These are phyloP conservation scores for Claviceps capensis DNA, from an alignment of 2,329 filamentous ascomycete species.

Conservation along the genomic window DNA sequence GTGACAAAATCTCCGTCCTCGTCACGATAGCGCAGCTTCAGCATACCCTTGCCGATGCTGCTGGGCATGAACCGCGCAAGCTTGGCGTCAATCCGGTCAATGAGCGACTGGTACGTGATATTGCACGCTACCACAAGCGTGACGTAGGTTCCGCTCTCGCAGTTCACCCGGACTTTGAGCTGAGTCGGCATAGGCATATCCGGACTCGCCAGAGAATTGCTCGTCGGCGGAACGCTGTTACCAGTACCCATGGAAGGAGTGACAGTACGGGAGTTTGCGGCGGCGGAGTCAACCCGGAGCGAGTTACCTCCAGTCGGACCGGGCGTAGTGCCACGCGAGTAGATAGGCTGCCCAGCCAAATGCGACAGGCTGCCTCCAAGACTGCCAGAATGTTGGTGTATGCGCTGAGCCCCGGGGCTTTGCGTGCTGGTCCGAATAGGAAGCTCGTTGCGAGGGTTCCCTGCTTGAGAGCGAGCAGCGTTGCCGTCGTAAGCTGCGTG, in stretches of 20 bases:
- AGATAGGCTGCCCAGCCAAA: slow-evolving; percentile 41
- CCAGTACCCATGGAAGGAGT: slow-evolving; percentile 32
- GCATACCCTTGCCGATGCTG: slow-evolving; percentile 67
- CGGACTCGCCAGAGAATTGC: slow-evolving; percentile 25
- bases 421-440: slow-evolving; percentile 57
- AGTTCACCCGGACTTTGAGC: slow-evolving; percentile 91
- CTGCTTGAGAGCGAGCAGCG: slow-evolving; percentile 68
- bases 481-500: slow-evolving; percentile 45
- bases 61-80: slow-evolving; percentile 74
- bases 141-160: slow-evolving; percentile 72
- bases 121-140: slow-evolving; percentile 94
- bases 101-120: slow-evolving; percentile 84
- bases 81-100: slow-evolving; percentile 93
- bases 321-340: slow-evolving; percentile 33
- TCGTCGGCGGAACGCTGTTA: slow-evolving; percentile 12
- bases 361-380: slow-evolving; percentile 40
- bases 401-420: slow-evolving; percentile 52
- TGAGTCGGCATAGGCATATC: slow-evolving; percentile 53
- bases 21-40: slow-evolving; percentile 82
- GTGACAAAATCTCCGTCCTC: slow-evolving; percentile 87
- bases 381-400: slow-evolving; percentile 34
- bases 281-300: slow-evolving; percentile 25
- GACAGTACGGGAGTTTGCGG: slow-evolving; percentile 28
- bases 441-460: slow-evolving; percentile 58
- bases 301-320: slow-evolving; percentile 19